phyloP scores from a whole-genome alignment of 1,284 basidiomycete genomes.

The Leccinum fallax region DNA sequence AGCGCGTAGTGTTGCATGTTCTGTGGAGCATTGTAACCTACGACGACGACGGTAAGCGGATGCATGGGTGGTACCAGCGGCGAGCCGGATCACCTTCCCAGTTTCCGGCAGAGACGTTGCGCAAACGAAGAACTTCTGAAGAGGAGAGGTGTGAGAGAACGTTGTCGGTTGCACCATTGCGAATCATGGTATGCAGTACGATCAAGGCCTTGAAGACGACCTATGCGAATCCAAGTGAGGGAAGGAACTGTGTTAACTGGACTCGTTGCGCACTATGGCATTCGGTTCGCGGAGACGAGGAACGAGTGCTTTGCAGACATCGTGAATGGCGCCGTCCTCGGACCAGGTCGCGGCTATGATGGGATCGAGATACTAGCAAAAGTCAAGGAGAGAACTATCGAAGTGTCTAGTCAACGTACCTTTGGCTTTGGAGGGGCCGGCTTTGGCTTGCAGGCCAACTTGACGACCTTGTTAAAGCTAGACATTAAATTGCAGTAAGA shows the following conservation, averaged over 20 bases:
- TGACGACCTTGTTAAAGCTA: conserved; percentile 85
- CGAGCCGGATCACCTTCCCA: conserved; percentile 71
- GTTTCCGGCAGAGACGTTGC: conserved; percentile 71
- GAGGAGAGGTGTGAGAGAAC: conserved; percentile 83
- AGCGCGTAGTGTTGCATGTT: conserved; percentile 87
- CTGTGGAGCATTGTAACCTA: conserved; percentile 84
- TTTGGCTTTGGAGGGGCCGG: conserved; percentile 92
- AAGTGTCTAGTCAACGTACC: conserved; percentile 43
- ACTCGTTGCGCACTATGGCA: conserved; percentile 64
- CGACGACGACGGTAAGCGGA: conserved; percentile 4
- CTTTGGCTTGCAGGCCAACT: conserved; percentile 94
- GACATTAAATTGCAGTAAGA: conserved; percentile 45
- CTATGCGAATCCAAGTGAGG: conserved; percentile 42
- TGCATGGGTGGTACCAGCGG: background rate
- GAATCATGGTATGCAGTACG: conserved; percentile 94
- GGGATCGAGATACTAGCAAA: conserved; percentile 77
- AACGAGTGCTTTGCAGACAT: conserved; percentile 87
- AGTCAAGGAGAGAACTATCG: background rate
- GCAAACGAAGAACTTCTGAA: conserved; percentile 76
- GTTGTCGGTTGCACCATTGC: conserved; percentile 91
- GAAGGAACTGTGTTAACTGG: background rate
- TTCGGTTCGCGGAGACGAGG: conserved; percentile 89
- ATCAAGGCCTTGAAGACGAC: conserved; percentile 97
- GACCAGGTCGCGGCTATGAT: conserved; percentile 95
- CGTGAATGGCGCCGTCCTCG: conserved; percentile 88